Conservation (phyloP, 2,329 filamentous ascomycete species). For the Elsinoe necatrix region DNA sequence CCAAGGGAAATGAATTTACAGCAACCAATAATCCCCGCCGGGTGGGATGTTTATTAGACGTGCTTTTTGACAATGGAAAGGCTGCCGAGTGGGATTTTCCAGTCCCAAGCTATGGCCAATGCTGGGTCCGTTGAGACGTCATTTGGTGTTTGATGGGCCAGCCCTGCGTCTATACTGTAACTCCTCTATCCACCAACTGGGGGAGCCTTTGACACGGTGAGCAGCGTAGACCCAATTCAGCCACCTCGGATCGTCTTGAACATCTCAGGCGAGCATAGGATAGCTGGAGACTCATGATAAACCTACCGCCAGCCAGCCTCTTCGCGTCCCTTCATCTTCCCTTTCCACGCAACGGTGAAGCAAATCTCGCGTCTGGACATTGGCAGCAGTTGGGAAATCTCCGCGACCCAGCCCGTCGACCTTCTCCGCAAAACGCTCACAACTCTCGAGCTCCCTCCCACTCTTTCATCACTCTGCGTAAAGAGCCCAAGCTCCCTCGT, state of each 20-base stretch:
- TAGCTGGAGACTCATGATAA: not conserved
- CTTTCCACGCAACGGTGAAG: conserved; percentile 9
- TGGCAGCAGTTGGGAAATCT: not conserved
- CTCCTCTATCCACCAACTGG: not conserved
- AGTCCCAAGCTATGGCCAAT: conserved; percentile 7
- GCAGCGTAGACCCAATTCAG: not conserved
- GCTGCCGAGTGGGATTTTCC: conserved; percentile 6
- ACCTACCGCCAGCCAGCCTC: conserved; percentile 4
- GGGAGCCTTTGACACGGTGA: not conserved
- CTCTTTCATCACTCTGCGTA: conserved; percentile 9
- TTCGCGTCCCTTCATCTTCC: not conserved
- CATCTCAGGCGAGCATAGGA: not conserved
- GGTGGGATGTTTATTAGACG: not conserved
- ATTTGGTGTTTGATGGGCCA: conserved; percentile 12
- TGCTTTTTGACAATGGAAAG: not conserved
- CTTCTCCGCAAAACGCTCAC: not conserved
- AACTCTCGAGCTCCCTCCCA: not conserved
- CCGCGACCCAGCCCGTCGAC: not conserved
- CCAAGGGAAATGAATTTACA: not conserved
- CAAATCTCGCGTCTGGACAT: conserved; percentile 7
- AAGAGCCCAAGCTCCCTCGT: conserved; percentile 7
- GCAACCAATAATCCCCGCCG: not conserved
- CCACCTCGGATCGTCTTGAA: not conserved
- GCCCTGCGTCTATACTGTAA: conserved; percentile 8
- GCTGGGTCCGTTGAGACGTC: conserved; percentile 10